Evolutionary conservation across 805 yeast species (phyloP).

Genomic region (Wickerhamomyces mucosus): DNA sequence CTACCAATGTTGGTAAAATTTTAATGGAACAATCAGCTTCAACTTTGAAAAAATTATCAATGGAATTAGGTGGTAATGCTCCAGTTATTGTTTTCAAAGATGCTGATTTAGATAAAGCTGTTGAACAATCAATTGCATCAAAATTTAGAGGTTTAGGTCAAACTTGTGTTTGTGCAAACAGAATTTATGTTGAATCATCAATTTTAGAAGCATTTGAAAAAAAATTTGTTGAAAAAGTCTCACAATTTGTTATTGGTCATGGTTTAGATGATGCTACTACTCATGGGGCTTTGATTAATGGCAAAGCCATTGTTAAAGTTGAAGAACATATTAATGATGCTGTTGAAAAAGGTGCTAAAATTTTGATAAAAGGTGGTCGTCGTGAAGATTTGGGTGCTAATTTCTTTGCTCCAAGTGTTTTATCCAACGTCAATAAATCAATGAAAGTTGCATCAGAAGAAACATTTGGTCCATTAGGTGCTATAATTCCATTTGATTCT

Average conservation of each 20-base stretch:
- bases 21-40: slow-evolving; percentile 48
- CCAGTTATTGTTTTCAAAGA: slow-evolving; percentile 55
- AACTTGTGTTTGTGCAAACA: slow-evolving; percentile 57
- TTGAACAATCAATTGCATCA: slow-evolving; percentile 40
- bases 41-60: slow-evolving; percentile 49
- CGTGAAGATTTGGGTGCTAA: slow-evolving; percentile 38
- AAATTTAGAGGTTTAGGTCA: slow-evolving; percentile 58
- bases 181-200: slow-evolving; percentile 44
- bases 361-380: slow-evolving; percentile 42
- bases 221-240: slow-evolving; percentile 35
- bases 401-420: slow-evolving; percentile 46
- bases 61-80: slow-evolving; percentile 64
- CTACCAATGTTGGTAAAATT: slow-evolving; percentile 52
- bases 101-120: slow-evolving; percentile 48
- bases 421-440: slow-evolving; percentile 40
- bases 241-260: slow-evolving; percentile 42
- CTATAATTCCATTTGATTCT: slow-evolving; percentile 44
- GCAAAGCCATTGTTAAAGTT: slow-evolving; percentile 41
- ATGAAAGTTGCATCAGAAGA: slow-evolving; percentile 47
- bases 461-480: slow-evolving; percentile 59
- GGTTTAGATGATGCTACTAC: slow-evolving; percentile 43
- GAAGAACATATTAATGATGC: slow-evolving; percentile 48
- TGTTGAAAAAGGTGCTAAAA: slow-evolving; percentile 41
- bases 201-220: slow-evolving; percentile 39
- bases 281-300: slow-evolving; percentile 49